Evolutionary conservation across 768 basidiomycete species (phyloP), one percentile per base, ranked within the genome.

Genomic region (Fomitopsis pulvina): DNA sequence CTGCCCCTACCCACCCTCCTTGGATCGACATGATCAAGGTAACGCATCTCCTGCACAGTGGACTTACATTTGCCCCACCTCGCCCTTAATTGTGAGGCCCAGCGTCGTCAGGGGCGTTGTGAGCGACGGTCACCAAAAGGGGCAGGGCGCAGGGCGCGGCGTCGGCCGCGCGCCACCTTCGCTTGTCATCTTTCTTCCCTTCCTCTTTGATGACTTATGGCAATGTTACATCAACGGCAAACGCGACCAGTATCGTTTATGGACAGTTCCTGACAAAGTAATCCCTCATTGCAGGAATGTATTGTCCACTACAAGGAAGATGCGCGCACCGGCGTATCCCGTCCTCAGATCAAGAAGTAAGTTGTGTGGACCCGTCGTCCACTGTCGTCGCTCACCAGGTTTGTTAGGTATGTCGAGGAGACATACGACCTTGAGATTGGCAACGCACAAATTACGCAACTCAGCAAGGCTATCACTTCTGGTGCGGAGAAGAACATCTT

Each of bases 271-370:
- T 52, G 37, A 46, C 48, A 25, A 16, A 10, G 48, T 42, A 29
- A 40, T 51, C 30, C 24, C 45, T 38, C 49, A n/a, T 53, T 45
- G 57, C 69, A 93, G 91, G 92, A 93, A 72, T 91, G 88, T 60
- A 89, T 95, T 66, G 68, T 75, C 53, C 75, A 71, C 48, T 70
- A 82, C 67, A 77, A 77, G 6, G 89, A 91, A 27, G 89, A 91
- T 55, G 79, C 85, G 50, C 86, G 91, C 51, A 66, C 65, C 50
- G 92, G 92, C 59, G 92, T 94, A 54, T 94, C 91, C 57, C 84
- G 94, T 42, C 88, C 84, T 48, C 79, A 84, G 61, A 93, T 96
- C 73, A 96, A 96, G 82, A 95, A 90, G 87, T 94, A 55, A 58
- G 78, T 73, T 22, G 22, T 30, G 46, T 20, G 34, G 32, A 53